Evolutionary conservation across 257 asterid genomes (phyloP).

Genomic region (Agastache rugosa): DNA sequence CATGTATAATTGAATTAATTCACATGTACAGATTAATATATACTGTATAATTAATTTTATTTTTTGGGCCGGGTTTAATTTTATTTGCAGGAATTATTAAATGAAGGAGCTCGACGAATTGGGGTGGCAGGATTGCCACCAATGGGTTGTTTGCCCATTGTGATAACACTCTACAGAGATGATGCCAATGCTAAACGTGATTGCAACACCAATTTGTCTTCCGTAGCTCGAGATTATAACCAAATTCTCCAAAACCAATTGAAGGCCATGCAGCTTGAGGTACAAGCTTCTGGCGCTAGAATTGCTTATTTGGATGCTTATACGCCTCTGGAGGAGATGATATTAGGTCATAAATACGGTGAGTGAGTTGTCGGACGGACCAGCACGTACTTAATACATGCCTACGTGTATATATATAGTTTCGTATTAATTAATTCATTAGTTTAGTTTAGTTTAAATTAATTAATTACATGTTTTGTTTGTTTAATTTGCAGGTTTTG

Average conservation of each 20-base stretch:
- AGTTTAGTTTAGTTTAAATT: too few relatives aligned
- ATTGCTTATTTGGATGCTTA: slow-evolving; percentile 60
- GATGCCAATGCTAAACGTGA: slow-evolving; percentile 42
- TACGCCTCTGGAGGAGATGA: slow-evolving; percentile 53
- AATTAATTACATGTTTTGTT: too few relatives aligned
- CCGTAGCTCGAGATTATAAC: slow-evolving; percentile 59
- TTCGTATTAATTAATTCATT: too few relatives aligned
- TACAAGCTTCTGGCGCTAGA: slow-evolving; percentile 33
- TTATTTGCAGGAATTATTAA: slow-evolving; percentile 50
- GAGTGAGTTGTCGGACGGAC: too few relatives aligned
- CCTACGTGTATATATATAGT: too few relatives aligned
- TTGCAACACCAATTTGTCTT: slow-evolving; percentile 48
- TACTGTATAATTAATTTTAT: too few relatives aligned
- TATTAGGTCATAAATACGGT: slow-evolving; percentile 52
- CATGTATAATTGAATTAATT: too few relatives aligned
- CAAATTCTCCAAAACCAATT: slow-evolving; percentile 50
- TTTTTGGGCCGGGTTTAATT: neutral
- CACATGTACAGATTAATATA: too few relatives aligned
- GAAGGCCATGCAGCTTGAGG: slow-evolving; percentile 26
- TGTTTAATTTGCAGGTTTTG: slow-evolving; percentile 51
- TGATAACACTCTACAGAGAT: slow-evolving; percentile 50
- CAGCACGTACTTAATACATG: too few relatives aligned
- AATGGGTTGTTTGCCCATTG: slow-evolving; percentile 78
- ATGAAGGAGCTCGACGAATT: slow-evolving; percentile 67
- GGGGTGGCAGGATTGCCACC: slow-evolving; percentile 80